Evolutionary conservation across 768 basidiomycete species (phyloP).

Genomic region (Amanita phalloides): DNA sequence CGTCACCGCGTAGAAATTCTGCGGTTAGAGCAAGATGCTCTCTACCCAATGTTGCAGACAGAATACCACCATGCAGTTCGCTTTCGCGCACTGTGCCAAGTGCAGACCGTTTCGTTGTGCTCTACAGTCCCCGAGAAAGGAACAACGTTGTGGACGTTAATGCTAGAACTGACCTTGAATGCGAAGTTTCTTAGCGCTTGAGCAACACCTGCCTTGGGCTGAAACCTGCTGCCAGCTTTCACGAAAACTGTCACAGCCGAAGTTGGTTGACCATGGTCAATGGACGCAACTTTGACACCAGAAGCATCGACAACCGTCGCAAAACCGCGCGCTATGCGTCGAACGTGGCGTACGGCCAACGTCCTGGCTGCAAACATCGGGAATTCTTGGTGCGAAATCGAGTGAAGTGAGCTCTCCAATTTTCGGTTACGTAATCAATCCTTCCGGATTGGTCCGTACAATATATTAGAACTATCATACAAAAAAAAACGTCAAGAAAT

Average conservation of each 20-base stretch:
- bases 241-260: constrained; percentile 82
- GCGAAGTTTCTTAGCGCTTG: constrained; percentile 97
- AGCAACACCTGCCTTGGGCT: constrained; percentile 82
- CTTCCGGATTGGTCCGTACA: constrained; percentile 15
- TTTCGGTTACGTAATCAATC: constrained; percentile 16
- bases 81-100: constrained; percentile 86
- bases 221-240: constrained; percentile 87
- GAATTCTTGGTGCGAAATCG: constrained; percentile 21
- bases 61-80: constrained; percentile 87
- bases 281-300: constrained; percentile 78
- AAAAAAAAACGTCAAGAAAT: background rate
- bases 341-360: constrained; percentile 42
- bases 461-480: background rate
- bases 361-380: constrained; percentile 53
- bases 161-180: constrained; percentile 70
- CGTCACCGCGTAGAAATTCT: constrained; percentile 91
- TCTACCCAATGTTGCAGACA: constrained; percentile 74
- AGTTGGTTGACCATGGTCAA: constrained; percentile 78
- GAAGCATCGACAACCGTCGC: constrained; percentile 74
- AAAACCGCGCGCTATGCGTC: constrained; percentile 60
- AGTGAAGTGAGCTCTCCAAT: constrained; percentile 10
- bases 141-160: background rate
- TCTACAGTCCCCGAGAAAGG: constrained; percentile 33
- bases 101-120: constrained; percentile 76
- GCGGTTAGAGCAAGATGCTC: constrained; percentile 92